Evolutionary conservation across 331 rosid genomes (phyloP).

Genomic region (Telfairia occidentalis): DNA sequence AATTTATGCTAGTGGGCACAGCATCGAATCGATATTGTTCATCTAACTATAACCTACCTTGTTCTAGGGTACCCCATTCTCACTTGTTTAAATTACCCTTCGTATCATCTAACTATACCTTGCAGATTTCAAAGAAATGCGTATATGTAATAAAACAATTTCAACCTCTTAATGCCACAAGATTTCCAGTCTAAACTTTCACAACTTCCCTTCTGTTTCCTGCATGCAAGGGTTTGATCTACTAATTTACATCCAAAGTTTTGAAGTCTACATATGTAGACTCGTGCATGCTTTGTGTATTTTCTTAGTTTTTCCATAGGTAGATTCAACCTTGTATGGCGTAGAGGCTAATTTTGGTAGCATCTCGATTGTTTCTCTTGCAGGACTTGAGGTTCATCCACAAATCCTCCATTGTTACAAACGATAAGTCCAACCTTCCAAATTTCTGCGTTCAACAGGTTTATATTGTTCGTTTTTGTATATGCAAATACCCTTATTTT

Average conservation of each 20-base stretch:
- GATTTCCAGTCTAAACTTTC: neutral
- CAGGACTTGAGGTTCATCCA: neutral
- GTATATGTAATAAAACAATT: neutral
- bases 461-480: neutral
- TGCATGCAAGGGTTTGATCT: neutral
- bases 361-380: neutral
- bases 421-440: neutral
- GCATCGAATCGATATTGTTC: neutral
- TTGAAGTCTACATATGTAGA: neutral
- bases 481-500: neutral
- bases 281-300: neutral
- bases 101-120: neutral
- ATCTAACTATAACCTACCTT: neutral
- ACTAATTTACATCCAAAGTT: neutral
- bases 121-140: neutral
- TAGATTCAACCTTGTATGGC: neutral
- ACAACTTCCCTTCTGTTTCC: neutral
- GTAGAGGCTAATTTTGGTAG: neutral
- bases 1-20: neutral
- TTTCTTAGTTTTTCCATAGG: neutral
- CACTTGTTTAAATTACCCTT: neutral
- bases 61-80: neutral
- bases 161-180: neutral
- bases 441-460: neutral
- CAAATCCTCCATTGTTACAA: neutral